Evolutionary conservation across 2,329 filamentous ascomycete species (phyloP).

Genomic region (Colletotrichum liriopes): DNA sequence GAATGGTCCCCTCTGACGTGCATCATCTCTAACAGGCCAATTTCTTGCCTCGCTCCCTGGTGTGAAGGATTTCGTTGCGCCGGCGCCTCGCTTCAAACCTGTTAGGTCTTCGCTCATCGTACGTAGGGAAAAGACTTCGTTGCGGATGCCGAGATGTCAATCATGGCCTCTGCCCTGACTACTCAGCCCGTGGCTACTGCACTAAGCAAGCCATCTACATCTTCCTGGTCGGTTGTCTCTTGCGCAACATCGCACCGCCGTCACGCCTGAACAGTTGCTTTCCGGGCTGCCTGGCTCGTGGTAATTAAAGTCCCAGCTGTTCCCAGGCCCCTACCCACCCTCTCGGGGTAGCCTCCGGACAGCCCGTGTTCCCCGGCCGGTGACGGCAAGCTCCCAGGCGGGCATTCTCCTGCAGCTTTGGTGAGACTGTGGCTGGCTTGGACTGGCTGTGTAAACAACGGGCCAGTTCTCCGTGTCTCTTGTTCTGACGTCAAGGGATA

Average conservation of each 20-base stretch:
- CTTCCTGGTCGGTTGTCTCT: not conserved
- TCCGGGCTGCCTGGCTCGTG: constrained; percentile 3
- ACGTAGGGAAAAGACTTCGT: constrained; percentile 7
- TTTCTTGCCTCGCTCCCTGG: constrained; percentile 22
- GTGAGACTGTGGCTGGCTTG: constrained; percentile 25
- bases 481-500: constrained; percentile 28
- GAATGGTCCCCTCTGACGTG: constrained; percentile 37
- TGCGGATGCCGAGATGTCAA: constrained; percentile 1
- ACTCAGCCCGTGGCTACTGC: not conserved
- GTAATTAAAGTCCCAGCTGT: constrained; percentile 10
- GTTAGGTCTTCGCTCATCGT: not conserved
- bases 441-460: not conserved
- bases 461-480: constrained; percentile 1
- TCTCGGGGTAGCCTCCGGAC: constrained; percentile 26
- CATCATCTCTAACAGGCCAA: constrained; percentile 32
- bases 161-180: constrained; percentile 16
- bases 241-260: not conserved
- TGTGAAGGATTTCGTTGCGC: constrained; percentile 22
- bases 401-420: constrained; percentile 17
- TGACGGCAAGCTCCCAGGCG: constrained; percentile 4
- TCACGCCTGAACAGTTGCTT: not conserved
- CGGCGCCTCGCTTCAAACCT: not conserved
- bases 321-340: not conserved
- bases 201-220: not conserved
- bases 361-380: constrained; percentile 15